Conservation (phyloP, 345 rosid genomes). For the Melaleuca quinquenervia region DNA sequence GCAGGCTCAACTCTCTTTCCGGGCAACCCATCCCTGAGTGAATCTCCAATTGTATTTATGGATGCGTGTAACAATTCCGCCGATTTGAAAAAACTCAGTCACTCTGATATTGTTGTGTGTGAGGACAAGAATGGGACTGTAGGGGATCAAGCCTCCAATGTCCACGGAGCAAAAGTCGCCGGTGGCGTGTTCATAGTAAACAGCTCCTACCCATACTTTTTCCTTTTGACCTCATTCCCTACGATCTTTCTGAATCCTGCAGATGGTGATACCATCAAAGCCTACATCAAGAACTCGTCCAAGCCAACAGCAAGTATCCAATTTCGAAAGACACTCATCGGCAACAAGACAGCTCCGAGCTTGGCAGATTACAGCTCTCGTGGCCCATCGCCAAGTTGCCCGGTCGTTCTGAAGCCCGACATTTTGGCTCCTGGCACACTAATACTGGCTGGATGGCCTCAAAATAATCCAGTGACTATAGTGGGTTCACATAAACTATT, state of each 20-base stretch:
- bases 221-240: constrained; percentile 8
- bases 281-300: constrained; percentile 8
- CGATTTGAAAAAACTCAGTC: neutral
- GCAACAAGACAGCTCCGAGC: constrained; percentile 28
- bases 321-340: constrained; percentile 25
- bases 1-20: constrained; percentile 23
- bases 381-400: constrained; percentile 41
- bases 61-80: neutral
- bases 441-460: constrained; percentile 39
- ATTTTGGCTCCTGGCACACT: constrained; percentile 37
- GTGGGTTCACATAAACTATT: neutral
- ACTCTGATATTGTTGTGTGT: neutral
- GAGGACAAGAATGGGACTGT: neutral
- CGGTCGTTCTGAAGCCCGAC: constrained; percentile 36
- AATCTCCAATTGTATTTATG: neutral
- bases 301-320: constrained; percentile 20
- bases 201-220: neutral
- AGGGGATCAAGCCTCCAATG: constrained; percentile 1
- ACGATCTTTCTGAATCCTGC: constrained; percentile 10
- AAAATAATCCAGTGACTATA: neutral
- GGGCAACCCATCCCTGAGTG: neutral
- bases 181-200: constrained; percentile 37
- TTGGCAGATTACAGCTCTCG: constrained; percentile 29
- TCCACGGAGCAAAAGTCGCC: constrained; percentile 1
- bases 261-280: constrained; percentile 5